Base-by-base conservation (phyloP, 2,329 filamentous ascomycete genomes). In the Nakataea oryzae region DNA sequence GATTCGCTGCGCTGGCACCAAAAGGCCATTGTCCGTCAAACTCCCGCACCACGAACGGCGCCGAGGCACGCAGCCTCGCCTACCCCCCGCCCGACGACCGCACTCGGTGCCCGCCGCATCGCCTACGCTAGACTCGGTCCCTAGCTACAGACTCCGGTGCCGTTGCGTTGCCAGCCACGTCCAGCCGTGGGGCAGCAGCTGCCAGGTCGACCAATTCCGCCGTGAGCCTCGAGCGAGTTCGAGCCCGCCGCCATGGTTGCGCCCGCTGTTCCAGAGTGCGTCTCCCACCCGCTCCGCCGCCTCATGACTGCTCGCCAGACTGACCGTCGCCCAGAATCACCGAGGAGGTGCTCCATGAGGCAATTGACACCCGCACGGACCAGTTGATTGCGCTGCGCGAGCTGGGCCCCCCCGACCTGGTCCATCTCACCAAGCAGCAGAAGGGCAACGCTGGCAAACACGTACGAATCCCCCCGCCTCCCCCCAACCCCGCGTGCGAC, bases 361-460 rank as follows among this genome's bases (percentile, higher is more conserved):
- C 93, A 61, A 88, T 97, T 74, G 93, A 97, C 72, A 87, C 92
- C 69, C 88, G 95, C 74, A 96, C 93, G 69, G 95, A 99, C 72
- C 90, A 90, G 56, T 84, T 99, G 54, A 83, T 89, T 67, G 85
- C 86, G 58, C 82, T 99, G 66, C 89, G 95, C 71, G 95, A 99
- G 81, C 85, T 99, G 63, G 95, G 95, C 55, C 95, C 95, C 29
- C 95, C 95, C 61, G 95, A 99, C 75, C 83, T 99, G 30, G 93
- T 97, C 54, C 95, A 99, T 76, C 84, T 99, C 63, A 85, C 96
- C 69, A 97, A 97, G 74, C 83, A 86, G 70, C 79, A 80, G 60
- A 75, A 82, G 58, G 78, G 84, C 68, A 86, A 82, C 69, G 75
- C 80, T 41, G 78, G 75, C 59, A 86, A 83, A 70, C 84, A 82